These are phyloP conservation scores for Penicillium sp. DNA, from an alignment of 2,329 filamentous ascomycete species.

Conservation along the genomic window DNA sequence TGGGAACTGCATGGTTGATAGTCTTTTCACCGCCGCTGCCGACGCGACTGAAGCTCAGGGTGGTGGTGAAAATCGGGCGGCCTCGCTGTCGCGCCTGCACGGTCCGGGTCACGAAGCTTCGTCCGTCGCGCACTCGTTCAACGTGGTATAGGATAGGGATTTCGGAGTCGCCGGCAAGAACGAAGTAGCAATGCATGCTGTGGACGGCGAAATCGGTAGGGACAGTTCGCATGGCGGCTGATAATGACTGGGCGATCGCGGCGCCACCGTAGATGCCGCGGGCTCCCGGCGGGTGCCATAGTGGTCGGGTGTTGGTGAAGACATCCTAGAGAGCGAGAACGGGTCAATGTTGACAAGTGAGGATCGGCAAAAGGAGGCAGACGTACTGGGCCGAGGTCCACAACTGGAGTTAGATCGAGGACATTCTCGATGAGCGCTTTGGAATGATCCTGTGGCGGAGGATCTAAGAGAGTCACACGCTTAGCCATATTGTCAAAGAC, in stretches of 20 bases:
- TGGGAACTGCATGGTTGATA: conserved; percentile 61
- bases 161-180: conserved; percentile 77
- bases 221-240: conserved; percentile 83
- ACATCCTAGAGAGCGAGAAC: conserved; percentile 57
- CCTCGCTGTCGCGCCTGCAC: conserved; percentile 92
- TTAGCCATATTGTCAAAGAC: conserved; percentile 25
- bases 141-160: conserved; percentile 93
- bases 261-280: conserved; percentile 90
- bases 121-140: conserved; percentile 84
- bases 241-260: conserved; percentile 86
- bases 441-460: conserved; percentile 65
- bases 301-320: conserved; percentile 86
- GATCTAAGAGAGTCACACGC: conserved; percentile 62
- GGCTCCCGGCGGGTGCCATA: conserved; percentile 89
- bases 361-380: neutral
- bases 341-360: neutral
- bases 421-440: conserved; percentile 84
- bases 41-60: conserved; percentile 76
- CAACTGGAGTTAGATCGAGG: conserved; percentile 74
- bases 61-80: conserved; percentile 89
- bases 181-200: conserved; percentile 98
- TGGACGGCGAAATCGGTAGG: conserved; percentile 74
- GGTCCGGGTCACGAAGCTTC: conserved; percentile 83
- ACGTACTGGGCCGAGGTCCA: conserved; percentile 55
- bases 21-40: conserved; percentile 47